Base-by-base conservation (phyloP, 768 basidiomycete genomes). In the Strobilomyces echinocephalus region DNA sequence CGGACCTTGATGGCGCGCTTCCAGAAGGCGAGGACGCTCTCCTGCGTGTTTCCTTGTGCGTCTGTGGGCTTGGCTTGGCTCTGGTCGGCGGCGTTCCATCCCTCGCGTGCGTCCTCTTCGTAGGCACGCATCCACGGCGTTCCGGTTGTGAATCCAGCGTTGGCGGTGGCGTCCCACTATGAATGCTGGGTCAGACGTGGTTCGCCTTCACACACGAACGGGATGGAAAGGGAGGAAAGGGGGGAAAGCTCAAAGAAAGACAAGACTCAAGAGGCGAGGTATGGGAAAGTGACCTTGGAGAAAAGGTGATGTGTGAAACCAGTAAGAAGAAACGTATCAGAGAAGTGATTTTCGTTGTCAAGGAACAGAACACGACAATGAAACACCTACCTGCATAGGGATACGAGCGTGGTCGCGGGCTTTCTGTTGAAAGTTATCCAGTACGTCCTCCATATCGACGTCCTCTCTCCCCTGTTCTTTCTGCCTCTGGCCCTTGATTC, bases 71-170 rank as follows among this genome's bases (percentile, higher is more conserved):
- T 31, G 28, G 3, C 14, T 18, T 33, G 5, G 49, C 31, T 43
- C 15, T 52, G 35, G 44, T 56, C 54, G 0, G 54, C 34, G 26
- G 73, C 84, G 58, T 87, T 88, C 77, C 83, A 85, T 0, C 60
- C 61, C 3, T 67, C 60, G n/a, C 57, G 51, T 0, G 61, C 61
- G 62, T 81, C 85, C 59, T 88, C 85, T 36, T 85, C 84, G 60
- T 87, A 84, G 8, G 85, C 79, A 24, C 84, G 74, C 85, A 88
- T 88, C 87, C 86, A 90, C 0, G 87, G 85, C 2, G 65, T 76
- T 3, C 79, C 81, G 0, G 77, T 73, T 12, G 83, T 82, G 66
- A 89, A 88, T 1, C 88, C 87, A 1, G 77, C 84, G 51, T 88
- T 74, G 8, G 67, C 26, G 4, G 72, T 65, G 9, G 70, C 50